Evolutionary conservation across 1,284 basidiomycete genomes (phyloP).

Genomic region (Fomes fomentarius): DNA sequence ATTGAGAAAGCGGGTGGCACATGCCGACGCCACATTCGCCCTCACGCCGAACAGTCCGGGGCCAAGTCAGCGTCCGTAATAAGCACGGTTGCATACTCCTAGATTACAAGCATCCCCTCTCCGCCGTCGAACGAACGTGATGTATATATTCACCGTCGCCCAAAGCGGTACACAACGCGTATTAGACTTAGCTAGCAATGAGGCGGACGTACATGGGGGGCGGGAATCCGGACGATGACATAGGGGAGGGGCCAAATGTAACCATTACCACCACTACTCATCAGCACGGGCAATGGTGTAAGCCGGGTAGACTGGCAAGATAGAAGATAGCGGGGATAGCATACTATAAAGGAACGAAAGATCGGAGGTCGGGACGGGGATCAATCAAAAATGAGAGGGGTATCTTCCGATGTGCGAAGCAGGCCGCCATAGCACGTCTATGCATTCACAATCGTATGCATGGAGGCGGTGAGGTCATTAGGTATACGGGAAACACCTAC

Average conservation of each 20-base stretch:
- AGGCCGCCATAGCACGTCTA: constrained; percentile 12
- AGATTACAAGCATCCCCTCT: no score
- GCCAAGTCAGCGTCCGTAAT: no score
- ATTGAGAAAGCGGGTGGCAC: no score
- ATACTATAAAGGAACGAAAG: constrained; percentile 16
- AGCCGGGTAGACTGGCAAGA: neutral
- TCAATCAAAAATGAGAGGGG: constrained; percentile 7
- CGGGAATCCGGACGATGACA: neutral
- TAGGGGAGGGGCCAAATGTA: neutral
- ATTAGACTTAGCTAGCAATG: constrained; percentile 5
- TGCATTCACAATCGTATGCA: constrained; percentile 14
- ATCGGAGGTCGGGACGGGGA: neutral
- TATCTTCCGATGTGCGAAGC: constrained; percentile 22
- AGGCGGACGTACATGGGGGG: neutral
- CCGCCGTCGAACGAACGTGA: constrained; percentile 12
- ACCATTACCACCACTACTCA: constrained; percentile 9
- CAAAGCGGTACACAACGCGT: constrained; percentile 1
- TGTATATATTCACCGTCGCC: constrained; percentile 5
- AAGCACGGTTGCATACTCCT: no score
- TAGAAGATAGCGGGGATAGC: constrained; percentile 20
- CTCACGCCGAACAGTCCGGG: no score
- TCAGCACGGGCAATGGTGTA: neutral
- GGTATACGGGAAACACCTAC: constrained; percentile 16
- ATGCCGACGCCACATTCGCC: no score
- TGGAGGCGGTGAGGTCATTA: constrained; percentile 2